Conservation (phyloP, 345 rosid species). For the Gossypium arboreum region DNA sequence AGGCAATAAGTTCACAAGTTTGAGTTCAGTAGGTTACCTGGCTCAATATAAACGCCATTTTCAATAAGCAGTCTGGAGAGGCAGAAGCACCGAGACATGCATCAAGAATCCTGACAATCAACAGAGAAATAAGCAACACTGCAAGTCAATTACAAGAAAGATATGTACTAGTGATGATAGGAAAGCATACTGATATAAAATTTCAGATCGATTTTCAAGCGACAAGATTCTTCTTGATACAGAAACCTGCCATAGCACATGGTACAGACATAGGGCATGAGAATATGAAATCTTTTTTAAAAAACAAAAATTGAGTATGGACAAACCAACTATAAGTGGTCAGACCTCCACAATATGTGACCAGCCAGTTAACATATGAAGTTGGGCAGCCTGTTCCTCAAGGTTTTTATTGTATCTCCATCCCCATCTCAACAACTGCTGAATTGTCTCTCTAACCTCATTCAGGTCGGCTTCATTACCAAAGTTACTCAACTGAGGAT, state of each 20-base stretch:
- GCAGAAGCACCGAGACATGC: slow-evolving; percentile 84
- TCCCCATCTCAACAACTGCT: slow-evolving; percentile 86
- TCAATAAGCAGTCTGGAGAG: slow-evolving; percentile 89
- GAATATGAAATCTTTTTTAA: neutral
- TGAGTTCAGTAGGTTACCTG: slow-evolving; percentile 43
- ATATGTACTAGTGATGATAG: slow-evolving; percentile 10
- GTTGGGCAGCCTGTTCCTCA: slow-evolving; percentile 98
- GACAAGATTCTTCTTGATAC: slow-evolving; percentile 72
- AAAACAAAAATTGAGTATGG: neutral
- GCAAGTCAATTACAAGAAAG: slow-evolving; percentile 17
- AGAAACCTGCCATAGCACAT: slow-evolving; percentile 48
- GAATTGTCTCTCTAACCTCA: slow-evolving; percentile 75
- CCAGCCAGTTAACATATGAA: slow-evolving; percentile 97
- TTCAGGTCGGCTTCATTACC: slow-evolving; percentile 69
- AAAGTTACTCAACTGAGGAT: slow-evolving; percentile 56
- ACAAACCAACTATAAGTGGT: slow-evolving; percentile 13
- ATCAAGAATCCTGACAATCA: slow-evolving; percentile 77
- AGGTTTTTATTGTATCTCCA: slow-evolving; percentile 93
- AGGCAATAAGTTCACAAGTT: neutral
- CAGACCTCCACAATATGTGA: slow-evolving; percentile 87
- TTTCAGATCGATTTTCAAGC: slow-evolving; percentile 69
- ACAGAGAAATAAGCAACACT: slow-evolving; percentile 26
- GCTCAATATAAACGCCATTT: slow-evolving; percentile 78
- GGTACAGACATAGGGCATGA: slow-evolving; percentile 8
- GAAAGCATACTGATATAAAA: slow-evolving; percentile 66